Evolutionary conservation across 768 basidiomycete species (phyloP), one percentile per base, ranked within the genome.

Genomic region (Russula griseocarnosa): DNA sequence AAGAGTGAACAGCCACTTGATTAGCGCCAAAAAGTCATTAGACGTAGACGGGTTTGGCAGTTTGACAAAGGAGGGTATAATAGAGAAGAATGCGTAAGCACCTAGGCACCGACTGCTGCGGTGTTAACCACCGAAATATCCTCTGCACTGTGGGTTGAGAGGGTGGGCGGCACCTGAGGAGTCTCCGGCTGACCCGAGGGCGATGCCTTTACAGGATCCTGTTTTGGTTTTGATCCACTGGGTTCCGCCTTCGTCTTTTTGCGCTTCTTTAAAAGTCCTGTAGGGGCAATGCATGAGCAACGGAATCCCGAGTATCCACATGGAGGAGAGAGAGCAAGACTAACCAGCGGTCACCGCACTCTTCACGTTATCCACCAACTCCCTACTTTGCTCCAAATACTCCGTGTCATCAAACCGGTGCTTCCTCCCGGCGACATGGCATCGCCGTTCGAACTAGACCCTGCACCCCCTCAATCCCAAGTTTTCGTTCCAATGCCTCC

Each of bases 361-460:
- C 78, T 92, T 91, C 32, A 98, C 95, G 67, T 82, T 86, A 68
- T 96, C 94, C 2, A 93, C 91, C 30, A 98, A 84, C 70, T 97
- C 94, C 73, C 83, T 80, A 69, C 87, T 94, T 76, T 96, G 87
- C 73, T 98, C 94, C 44, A 99, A 73, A 72, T 89, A 99, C 73
- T 94, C 89, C 3, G 85, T 87, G 71, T 99, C 96, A 55, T 98
- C 94, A 52, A 98, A 86, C 30, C 91, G 83, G 69, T 92, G 90
- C 71, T 96, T 97, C 79, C 83, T 87, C 11, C 90, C 90, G 0
- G 85, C 81, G 5, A 82, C 70, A 20, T 81, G 75, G 83, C 79
- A 52, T 79, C 75, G 60, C 74, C 61, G 67, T 65, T 60, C 71
- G 67, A 18, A 75, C 75, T 6, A 75, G 72, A 36, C 14, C 74